Conservation (phyloP, 2,329 filamentous ascomycete genomes). For the Tolypocladium endophyticum region DNA sequence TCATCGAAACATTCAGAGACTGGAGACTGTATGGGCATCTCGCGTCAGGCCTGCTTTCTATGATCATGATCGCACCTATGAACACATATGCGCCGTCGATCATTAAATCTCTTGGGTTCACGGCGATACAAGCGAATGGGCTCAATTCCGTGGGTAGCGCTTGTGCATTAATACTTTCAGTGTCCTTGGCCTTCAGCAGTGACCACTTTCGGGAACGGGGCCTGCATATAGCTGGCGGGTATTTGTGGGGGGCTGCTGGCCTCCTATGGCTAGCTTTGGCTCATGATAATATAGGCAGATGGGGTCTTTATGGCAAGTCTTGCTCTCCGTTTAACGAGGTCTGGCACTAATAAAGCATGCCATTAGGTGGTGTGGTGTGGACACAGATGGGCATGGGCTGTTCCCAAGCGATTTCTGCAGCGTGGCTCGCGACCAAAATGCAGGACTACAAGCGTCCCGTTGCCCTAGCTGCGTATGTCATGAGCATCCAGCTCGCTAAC, state of each 20-base stretch:
- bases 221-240: neutral
- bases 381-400: neutral
- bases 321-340: neutral
- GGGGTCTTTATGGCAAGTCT: neutral
- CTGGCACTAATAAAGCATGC: neutral
- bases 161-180: neutral
- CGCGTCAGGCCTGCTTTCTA: neutral
- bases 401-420: neutral
- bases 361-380: neutral
- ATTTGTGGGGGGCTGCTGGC: neutral
- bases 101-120: neutral
- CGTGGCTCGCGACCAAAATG: neutral
- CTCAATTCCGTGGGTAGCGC: neutral
- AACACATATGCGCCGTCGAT: neutral
- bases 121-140: neutral
- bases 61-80: neutral
- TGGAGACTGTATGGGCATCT: neutral
- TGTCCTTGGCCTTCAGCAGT: neutral
- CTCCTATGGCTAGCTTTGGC: neutral
- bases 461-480: neutral
- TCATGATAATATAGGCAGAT: neutral
- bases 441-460: neutral
- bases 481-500: neutral
- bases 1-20: neutral
- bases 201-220: neutral